phyloP scores from a whole-genome alignment of 306 rosid genomes.

The Quercus rubra region DNA sequence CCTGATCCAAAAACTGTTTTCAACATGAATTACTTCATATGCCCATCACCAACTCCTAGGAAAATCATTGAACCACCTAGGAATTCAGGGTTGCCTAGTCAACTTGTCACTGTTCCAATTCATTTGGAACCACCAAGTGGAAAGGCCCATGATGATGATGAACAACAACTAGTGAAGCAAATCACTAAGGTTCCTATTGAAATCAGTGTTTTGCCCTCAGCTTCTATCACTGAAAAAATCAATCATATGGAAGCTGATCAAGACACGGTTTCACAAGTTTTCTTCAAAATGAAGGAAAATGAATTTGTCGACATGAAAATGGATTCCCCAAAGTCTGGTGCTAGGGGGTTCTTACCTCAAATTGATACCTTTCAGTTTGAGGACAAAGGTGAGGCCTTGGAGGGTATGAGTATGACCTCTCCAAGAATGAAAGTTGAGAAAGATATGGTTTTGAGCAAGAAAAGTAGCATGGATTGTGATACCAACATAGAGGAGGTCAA shows the following conservation, averaged over 20 bases:
- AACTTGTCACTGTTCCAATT: constrained; percentile 37
- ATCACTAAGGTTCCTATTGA: constrained; percentile 7
- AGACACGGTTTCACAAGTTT: constrained; percentile 47
- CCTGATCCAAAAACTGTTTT: constrained; percentile 32
- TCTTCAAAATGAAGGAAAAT: constrained; percentile 60
- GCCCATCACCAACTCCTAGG: constrained; percentile 46
- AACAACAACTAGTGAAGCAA: constrained; percentile 9
- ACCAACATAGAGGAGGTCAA: constrained; percentile 14
- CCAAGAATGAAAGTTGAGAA: constrained; percentile 42
- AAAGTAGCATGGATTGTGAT: constrained; percentile 19
- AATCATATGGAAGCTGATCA: constrained; percentile 33
- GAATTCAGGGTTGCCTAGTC: constrained; percentile 25
- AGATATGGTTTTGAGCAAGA: constrained; percentile 15
- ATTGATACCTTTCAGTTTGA: constrained; percentile 39
- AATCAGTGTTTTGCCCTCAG: constrained; percentile 13
- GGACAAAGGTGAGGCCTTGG: constrained; percentile 38
- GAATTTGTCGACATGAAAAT: constrained; percentile 80
- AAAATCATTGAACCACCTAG: constrained; percentile 14
- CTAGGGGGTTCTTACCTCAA: constrained; percentile 35
- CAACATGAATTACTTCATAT: constrained; percentile 48
- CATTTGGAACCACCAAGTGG: constrained; percentile 32
- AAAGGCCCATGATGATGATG: constrained; percentile 9
- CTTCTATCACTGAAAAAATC: constrained; percentile 4
- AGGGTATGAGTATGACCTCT: constrained; percentile 29
- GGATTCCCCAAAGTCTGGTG: constrained; percentile 62